Conservation (phyloP, 208 protist genomes). For the Trypanosoma scelopori region DNA sequence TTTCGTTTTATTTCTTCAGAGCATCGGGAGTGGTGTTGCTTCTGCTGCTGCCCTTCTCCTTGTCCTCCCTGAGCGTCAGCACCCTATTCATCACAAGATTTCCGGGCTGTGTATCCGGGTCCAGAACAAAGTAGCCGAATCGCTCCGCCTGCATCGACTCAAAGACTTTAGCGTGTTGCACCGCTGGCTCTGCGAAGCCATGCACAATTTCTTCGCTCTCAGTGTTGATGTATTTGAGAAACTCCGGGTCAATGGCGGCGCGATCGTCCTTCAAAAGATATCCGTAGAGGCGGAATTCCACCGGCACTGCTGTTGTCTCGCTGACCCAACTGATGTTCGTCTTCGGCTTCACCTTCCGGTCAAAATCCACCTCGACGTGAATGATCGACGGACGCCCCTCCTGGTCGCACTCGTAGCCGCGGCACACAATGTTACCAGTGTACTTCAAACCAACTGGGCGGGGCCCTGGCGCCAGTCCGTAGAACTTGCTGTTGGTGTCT, state of each 20-base stretch:
- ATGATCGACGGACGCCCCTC: constrained; percentile 63
- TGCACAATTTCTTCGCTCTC: constrained; percentile 68
- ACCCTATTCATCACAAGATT: constrained; percentile 91
- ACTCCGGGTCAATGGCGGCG: constrained; percentile 81
- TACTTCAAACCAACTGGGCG: constrained; percentile 89
- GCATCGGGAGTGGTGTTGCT: neutral
- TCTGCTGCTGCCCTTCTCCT: constrained; percentile 52
- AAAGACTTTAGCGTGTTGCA: constrained; percentile 50
- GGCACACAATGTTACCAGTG: constrained; percentile 84
- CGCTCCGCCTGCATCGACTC: constrained; percentile 90
- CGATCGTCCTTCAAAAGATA: constrained; percentile 86
- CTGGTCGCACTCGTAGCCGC: constrained; percentile 72
- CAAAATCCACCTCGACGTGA: constrained; percentile 87
- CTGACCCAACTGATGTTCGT: constrained; percentile 93
- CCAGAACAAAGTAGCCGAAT: constrained; percentile 91
- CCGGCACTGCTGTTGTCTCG: constrained; percentile 42
- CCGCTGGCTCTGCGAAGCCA: constrained; percentile 69
- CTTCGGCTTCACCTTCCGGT: constrained; percentile 83
- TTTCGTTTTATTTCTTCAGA: neutral
- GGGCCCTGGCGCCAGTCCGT: constrained; percentile 78
- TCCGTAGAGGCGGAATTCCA: constrained; percentile 83
- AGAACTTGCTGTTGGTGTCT: constrained; percentile 87
- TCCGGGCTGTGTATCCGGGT: constrained; percentile 61
- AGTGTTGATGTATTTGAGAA: constrained; percentile 87
- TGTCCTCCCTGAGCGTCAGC: constrained; percentile 84